These are phyloP conservation scores for Euphorbia schlechtendalii DNA, from an alignment of 441 rosid species.

Conservation along the genomic window DNA sequence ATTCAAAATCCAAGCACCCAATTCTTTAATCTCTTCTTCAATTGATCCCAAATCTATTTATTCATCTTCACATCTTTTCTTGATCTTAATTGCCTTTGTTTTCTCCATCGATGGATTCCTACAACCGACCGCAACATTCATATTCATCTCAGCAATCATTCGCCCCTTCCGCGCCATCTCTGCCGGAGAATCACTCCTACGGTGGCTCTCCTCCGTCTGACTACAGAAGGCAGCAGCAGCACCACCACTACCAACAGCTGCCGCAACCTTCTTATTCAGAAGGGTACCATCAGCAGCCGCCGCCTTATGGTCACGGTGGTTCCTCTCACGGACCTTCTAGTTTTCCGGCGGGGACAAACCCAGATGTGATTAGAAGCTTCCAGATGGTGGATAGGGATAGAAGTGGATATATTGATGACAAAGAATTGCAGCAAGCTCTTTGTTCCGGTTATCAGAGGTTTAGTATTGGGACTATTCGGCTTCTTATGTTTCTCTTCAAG, in stretches of 20 bases:
- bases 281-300: neutral
- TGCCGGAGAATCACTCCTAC: slow-evolving; percentile 24
- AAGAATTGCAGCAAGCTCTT: slow-evolving; percentile 55
- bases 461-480: slow-evolving; percentile 41
- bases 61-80: neutral
- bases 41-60: neutral
- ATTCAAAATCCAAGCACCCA: neutral
- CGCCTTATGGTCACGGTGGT: neutral
- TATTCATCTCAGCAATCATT: slow-evolving; percentile 24
- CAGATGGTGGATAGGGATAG: slow-evolving; percentile 53
- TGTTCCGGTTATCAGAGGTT: slow-evolving; percentile 47
- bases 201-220: slow-evolving; percentile 14
- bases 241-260: slow-evolving; percentile 8
- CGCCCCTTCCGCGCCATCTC: slow-evolving; percentile 45
- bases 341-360: slow-evolving; percentile 50
- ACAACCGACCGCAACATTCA: neutral
- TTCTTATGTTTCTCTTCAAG: slow-evolving; percentile 64
- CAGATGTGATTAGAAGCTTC: slow-evolving; percentile 48
- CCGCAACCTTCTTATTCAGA: slow-evolving; percentile 6
- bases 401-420: slow-evolving; percentile 63
- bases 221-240: slow-evolving; percentile 19
- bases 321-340: slow-evolving; percentile 15
- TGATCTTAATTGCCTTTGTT: neutral
- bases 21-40: no score
- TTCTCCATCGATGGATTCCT: slow-evolving; percentile 22